phyloP scores from a whole-genome alignment of 2,329 filamentous ascomycete species.

The Microsporum audouinii region DNA sequence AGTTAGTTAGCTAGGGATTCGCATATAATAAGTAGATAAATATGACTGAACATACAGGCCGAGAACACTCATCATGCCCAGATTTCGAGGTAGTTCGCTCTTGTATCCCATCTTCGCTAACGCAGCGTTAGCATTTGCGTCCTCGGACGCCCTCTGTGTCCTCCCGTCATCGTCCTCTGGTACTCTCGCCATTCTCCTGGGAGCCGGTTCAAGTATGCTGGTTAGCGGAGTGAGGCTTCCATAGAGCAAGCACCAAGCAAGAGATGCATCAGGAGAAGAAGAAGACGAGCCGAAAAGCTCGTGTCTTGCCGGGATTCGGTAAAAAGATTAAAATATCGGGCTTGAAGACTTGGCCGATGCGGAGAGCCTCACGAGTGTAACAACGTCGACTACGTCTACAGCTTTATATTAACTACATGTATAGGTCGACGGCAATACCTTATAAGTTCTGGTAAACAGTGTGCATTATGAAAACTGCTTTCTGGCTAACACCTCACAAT shows the following conservation, averaged over 20 bases:
- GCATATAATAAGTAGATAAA: neutral
- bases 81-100: constrained; percentile 52
- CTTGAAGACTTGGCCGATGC: too few species aligned
- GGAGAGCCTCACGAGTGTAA: too few species aligned
- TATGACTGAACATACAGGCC: constrained; percentile 39
- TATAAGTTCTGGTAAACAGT: too few species aligned
- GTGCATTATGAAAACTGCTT: too few species aligned
- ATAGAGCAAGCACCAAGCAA: neutral
- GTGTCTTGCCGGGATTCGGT: too few species aligned
- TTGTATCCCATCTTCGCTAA: constrained; percentile 58
- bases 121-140: constrained; percentile 44
- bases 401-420: too few species aligned
- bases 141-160: constrained; percentile 9
- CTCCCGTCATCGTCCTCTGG: neutral
- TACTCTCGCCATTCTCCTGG: neutral
- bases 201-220: neutral
- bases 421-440: too few species aligned
- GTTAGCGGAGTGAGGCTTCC: neutral
- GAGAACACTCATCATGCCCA: constrained; percentile 59
- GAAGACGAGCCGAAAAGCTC: too few species aligned
- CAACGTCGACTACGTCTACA: too few species aligned
- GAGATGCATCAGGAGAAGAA: too few species aligned
- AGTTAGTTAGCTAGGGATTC: neutral
- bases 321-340: too few species aligned
- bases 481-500: too few species aligned